Base-by-base conservation (phyloP, 2,329 filamentous ascomycete species). In the Colletotrichum sp. region DNA sequence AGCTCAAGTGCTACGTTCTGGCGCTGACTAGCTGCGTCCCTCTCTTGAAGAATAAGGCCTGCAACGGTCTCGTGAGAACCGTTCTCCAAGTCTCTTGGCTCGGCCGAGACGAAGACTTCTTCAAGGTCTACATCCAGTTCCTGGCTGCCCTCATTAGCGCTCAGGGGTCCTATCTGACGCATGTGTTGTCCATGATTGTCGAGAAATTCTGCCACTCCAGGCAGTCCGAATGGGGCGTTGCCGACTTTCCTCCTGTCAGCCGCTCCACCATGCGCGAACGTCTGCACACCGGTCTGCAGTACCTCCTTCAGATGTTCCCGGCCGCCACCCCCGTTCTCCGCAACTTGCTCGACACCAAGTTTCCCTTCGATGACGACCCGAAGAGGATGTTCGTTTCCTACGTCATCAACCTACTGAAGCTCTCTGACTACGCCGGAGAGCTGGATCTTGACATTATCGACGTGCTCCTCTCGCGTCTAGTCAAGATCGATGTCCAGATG, bases 401-500 rank as follows among this genome's bases (percentile, higher is more conserved):
- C 81, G 93, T 98, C 74, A 90, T 94, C 80, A 98, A 99, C 82
- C 87, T 99, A 12, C 87, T 99, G 30, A 91, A 90, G 75, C 88
- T 99, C 39, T 93, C 94, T 69, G 89, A 92, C 65, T 98, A 98
- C 82, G 92, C 94, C 2, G 93, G 95, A 0, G 93, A 95, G 75
- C 87, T 98, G 44, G 93, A 93, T 77, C 92, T 94, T 9, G 95
- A 98, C 77, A 92, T 99, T 28, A 90, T 98, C 78, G 93, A 95
- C 72, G 87, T 98, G 15, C 94, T 99, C 64, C 94, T 96, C 57
- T 94, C 96, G 79, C 93, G 95, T 77, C 89, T 99, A 9, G 95
- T 99, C 81, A 97, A 97, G 85, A 95, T 99, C 75, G 97, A 99
- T 82, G 95, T 98, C 2, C 95, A 98, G 82, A 97, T 99, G 84